Evolutionary conservation across 1,284 basidiomycete species (phyloP), one percentile per base, ranked within the genome.

Genomic region (Exobasidium rhododendri): DNA sequence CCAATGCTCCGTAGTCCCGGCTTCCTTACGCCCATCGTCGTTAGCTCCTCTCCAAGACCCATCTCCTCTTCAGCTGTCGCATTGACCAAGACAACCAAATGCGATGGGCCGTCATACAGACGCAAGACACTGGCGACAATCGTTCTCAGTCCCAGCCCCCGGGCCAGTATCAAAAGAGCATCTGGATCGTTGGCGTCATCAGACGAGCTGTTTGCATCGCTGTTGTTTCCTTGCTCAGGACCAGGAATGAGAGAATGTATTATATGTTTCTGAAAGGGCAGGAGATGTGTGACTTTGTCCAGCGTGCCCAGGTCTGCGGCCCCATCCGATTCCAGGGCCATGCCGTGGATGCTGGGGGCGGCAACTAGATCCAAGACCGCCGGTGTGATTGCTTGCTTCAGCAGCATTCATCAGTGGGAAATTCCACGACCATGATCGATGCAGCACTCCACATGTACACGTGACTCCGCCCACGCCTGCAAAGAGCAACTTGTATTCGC

Each of bases 21-120:
- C 70, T 87, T 88, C 63, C 90, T 83, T 65, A 91, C 92, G 1
- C 94, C 93, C 85, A 96, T 89, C 24, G 93, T 87, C 0, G 91
- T 89, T 7, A 98, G 84, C 76, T 96, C 91, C 71, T 97, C 93
- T 0, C 91, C 92, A 44, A 98, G 90, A 0, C 89, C 91, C 0
- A 87, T 84, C 75, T 96, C 93, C 77, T 97, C 94, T 65, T 94
- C 90, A 2, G 86, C 84, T 0, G 80, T 86, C 0, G 94, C 93
- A 79, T 96, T 94, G 59, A 97, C 88, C 20, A 80, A 62, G 3
- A 97, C 82, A 47, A 97, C 85, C 4, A 96, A 85, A 72, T 86
- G 92, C 64, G 87, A 85, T 22, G 91, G 87, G n/a, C 88, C 86
- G 80, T 94, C 90, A 79, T 96, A 97, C 45, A 94, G 90, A 80